Evolutionary conservation across 441 rosid species (phyloP), one percentile per base, ranked within the genome.

Genomic region (Adansonia madagascariensis): DNA sequence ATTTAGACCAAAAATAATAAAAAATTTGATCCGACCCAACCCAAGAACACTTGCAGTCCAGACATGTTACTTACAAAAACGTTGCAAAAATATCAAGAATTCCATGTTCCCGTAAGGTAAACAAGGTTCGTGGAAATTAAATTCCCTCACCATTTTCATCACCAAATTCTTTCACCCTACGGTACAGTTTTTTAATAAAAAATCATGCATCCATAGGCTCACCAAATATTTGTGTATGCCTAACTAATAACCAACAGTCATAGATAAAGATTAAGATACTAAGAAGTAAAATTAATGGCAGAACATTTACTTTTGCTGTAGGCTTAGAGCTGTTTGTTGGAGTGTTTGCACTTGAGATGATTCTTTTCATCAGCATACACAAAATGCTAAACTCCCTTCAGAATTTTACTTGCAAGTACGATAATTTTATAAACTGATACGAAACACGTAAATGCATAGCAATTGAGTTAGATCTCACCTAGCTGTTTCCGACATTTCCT

Each of bases 401-500:
- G 31, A 7, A 71, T 27, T 10, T 35, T 71, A 53, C 61, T 17
- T 20, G 2, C 75, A 53, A 71, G 62, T 27, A 74, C 59, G 22
- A 62, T 47, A 20, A 69, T 10, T 39, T 5, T 62, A 15, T 62
- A 27, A 62, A 62, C 3, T 11, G 56, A 31, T 6, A 69, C 5
- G 41, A 35, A 70, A 49, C 47, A 8, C 43, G 9, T 27, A 62
- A 15, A 27, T 12, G 7, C 15, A 62, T 61, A 12, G 44, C 44
- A 14, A 63, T 53, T 5, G 12, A 35, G 22, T 35, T 11, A 46
- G 8, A 27, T 60, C 73, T 72, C 53, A 71, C 47, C 77, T 47
- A 24, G 64, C 52, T 57, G 61, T 31, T 75, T 85, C 83, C 52
- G 60, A n/a, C 31, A 78, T 83, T 79, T 80, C 18, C 75, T 81